These are phyloP conservation scores for Candida tibetensis DNA, from an alignment of 805 yeast genomes.

Conservation along the genomic window DNA sequence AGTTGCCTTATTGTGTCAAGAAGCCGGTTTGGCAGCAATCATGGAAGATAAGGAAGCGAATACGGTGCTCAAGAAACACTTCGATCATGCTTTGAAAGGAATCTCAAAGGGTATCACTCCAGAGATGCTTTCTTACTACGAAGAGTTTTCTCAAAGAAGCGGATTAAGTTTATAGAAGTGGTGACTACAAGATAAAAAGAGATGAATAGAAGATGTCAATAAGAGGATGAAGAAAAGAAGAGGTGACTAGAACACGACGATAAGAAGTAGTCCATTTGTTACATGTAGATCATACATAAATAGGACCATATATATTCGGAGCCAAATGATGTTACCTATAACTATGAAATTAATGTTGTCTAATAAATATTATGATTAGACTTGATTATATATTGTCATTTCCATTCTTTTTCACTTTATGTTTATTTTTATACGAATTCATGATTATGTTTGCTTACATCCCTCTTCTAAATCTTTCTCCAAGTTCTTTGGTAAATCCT, in stretches of 20 bases:
- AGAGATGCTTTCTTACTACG: slow-evolving; percentile 80
- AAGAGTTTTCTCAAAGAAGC: slow-evolving; percentile 46
- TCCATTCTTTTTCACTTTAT: background rate
- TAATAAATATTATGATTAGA: no score
- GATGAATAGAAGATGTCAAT: background rate
- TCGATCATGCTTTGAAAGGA: slow-evolving; percentile 63
- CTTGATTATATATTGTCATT: no score
- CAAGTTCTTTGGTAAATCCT: slow-evolving; percentile 53
- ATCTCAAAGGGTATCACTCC: slow-evolving; percentile 77
- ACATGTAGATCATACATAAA: no score
- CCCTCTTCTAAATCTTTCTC: slow-evolving; percentile 55
- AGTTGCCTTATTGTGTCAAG: slow-evolving; percentile 86
- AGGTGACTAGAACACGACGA: no score
- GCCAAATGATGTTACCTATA: no score
- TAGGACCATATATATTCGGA: no score
- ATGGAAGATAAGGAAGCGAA: slow-evolving; percentile 66
- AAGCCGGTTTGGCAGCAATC: slow-evolving; percentile 92
- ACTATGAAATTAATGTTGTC: no score
- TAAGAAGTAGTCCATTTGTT: no score
- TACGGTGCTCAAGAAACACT: slow-evolving; percentile 61
- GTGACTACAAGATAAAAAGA: background rate
- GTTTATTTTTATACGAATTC: no score
- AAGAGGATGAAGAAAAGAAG: background rate
- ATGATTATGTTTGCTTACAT: slow-evolving; percentile 43
- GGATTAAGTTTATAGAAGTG: slow-evolving; percentile 20